Percentiles rank a stretch among this genome's conserved stretches.
Evolutionary conservation across 2,329 filamentous ascomycete genomes (phyloP).

Genomic region (Hypoxylon sp.): DNA sequence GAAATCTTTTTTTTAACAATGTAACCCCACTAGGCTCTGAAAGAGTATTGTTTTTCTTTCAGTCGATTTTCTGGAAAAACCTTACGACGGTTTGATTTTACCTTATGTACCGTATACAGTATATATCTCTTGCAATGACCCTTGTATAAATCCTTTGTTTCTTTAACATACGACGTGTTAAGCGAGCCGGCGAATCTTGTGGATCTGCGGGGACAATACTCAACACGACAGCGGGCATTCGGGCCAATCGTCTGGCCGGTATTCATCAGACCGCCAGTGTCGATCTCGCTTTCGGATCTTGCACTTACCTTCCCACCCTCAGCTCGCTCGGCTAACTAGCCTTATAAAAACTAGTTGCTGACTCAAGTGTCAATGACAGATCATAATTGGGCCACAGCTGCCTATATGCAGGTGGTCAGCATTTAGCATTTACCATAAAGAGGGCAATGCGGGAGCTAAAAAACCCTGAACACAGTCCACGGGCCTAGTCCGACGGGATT

Average conservation of each 20-base stretch:
- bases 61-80: background rate
- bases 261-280: slow-evolving; percentile 18
- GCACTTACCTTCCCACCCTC: background rate
- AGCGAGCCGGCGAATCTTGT: background rate
- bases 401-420: background rate
- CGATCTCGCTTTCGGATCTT: slow-evolving; percentile 14
- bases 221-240: background rate
- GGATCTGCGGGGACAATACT: background rate
- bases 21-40: background rate
- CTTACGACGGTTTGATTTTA: slow-evolving; percentile 5
- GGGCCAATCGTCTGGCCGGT: slow-evolving; percentile 10
- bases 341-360: background rate
- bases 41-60: background rate
- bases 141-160: background rate
- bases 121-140: background rate
- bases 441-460: background rate
- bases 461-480: background rate
- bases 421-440: background rate
- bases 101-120: too few species aligned
- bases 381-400: background rate
- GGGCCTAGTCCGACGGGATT: background rate
- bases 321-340: background rate
- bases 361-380: slow-evolving; percentile 1
- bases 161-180: background rate
- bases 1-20: background rate